Evolutionary conservation across 2,329 filamentous ascomycete genomes (phyloP).

Genomic region (Clonostachys solani): DNA sequence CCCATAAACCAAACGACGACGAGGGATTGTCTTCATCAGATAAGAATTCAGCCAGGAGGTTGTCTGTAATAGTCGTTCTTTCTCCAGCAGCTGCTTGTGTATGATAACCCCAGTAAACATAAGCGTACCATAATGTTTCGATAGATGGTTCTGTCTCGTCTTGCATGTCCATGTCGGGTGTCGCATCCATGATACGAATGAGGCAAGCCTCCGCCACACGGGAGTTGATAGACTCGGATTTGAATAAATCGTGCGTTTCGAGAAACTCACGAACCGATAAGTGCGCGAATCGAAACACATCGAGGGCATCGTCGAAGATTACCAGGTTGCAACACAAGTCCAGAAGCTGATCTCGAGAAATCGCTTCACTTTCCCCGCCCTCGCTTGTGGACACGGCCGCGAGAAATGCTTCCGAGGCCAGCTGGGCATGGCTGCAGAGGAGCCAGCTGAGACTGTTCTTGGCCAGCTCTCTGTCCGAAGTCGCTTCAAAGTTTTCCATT

Average conservation of each 20-base stretch:
- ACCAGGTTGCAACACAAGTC: slow-evolving; percentile 2
- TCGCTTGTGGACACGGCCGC: background rate
- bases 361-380: background rate
- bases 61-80: too few relatives aligned
- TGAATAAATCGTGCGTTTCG: background rate
- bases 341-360: background rate
- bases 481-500: background rate
- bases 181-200: too few relatives aligned
- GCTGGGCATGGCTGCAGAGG: slow-evolving; percentile 1
- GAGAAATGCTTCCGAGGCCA: background rate
- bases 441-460: slow-evolving; percentile 2
- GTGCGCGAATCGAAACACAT: slow-evolving; percentile 4
- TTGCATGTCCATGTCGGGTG: too few relatives aligned
- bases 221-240: too few relatives aligned
- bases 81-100: too few relatives aligned
- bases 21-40: too few relatives aligned
- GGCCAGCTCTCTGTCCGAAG: background rate
- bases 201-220: too few relatives aligned
- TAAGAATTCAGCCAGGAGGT: too few relatives aligned
- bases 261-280: slow-evolving; percentile 1
- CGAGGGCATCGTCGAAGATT: background rate
- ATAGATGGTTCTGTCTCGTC: too few relatives aligned
- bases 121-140: too few relatives aligned
- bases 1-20: too few relatives aligned
- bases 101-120: too few relatives aligned